These are phyloP conservation scores for Lichtheimia corymbifera DNA, from an alignment of 371 early-diverging fungal genomes.

Conservation along the genomic window DNA sequence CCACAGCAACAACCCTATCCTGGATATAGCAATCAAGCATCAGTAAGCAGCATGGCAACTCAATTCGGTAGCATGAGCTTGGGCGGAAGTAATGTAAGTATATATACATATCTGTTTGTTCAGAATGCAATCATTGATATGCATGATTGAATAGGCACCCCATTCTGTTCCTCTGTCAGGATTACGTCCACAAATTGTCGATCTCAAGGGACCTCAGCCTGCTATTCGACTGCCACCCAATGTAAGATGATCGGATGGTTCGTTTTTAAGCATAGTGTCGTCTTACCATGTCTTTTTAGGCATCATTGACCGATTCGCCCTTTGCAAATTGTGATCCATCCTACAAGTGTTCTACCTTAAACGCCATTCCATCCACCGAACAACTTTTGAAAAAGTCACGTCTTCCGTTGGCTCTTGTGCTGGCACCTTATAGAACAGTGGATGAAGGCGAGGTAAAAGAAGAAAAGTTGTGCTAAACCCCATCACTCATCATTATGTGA, in stretches of 20 bases:
- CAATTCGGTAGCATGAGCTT: conserved; percentile 50
- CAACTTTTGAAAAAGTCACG: conserved; percentile 80
- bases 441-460: conserved; percentile 54
- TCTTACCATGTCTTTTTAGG: conserved; percentile 26
- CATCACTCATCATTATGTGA: background rate
- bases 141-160: conserved; percentile 15
- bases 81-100: conserved; percentile 7
- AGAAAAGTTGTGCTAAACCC: background rate
- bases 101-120: no score
- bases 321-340: conserved; percentile 70
- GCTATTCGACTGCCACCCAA: conserved; percentile 60
- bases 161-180: conserved; percentile 53
- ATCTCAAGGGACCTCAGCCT: conserved; percentile 57
- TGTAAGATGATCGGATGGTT: conserved; percentile 25
- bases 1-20: conserved; percentile 31
- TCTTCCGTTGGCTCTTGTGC: conserved; percentile 85
- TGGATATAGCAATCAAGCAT: conserved; percentile 23
- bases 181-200: conserved; percentile 58
- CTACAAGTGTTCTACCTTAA: conserved; percentile 88
- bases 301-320: conserved; percentile 72
- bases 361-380: conserved; percentile 84
- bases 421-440: conserved; percentile 80
- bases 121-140: no score
- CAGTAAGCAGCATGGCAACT: conserved; percentile 36
- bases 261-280: no score